phyloP scores from a whole-genome alignment of 2,329 filamentous ascomycete genomes.

The Mycosphaerelloides madeirae region DNA sequence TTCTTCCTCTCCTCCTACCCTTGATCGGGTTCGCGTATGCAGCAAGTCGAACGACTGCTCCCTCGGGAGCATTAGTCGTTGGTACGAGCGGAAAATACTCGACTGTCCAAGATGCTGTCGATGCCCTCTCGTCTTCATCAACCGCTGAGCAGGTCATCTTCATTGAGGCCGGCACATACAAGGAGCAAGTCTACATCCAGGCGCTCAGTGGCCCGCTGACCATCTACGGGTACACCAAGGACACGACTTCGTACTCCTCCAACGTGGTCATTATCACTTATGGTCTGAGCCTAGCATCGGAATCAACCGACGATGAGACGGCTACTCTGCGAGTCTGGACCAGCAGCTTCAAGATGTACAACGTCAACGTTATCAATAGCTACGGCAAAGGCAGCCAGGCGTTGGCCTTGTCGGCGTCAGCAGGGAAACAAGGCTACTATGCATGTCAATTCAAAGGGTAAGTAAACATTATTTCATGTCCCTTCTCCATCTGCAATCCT shows the following conservation, averaged over 20 bases:
- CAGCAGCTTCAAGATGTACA: slow-evolving; percentile 56
- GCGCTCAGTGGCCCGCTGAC: slow-evolving; percentile 47
- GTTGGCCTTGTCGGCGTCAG: slow-evolving; percentile 51
- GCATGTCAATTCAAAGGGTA: slow-evolving; percentile 52
- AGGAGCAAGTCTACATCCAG: slow-evolving; percentile 55
- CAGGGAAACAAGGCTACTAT: slow-evolving; percentile 53
- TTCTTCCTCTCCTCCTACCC: not conserved
- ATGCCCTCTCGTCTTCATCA: slow-evolving; percentile 52
- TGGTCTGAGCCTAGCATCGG: slow-evolving; percentile 43
- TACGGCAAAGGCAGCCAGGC: slow-evolving; percentile 49
- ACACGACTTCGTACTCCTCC: slow-evolving; percentile 47
- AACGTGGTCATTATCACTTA: slow-evolving; percentile 57
- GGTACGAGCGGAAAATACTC: slow-evolving; percentile 38
- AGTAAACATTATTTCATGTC: not conserved
- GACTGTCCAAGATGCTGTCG: slow-evolving; percentile 54
- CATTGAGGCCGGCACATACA: slow-evolving; percentile 57
- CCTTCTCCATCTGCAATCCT: not conserved
- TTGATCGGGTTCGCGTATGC: not conserved
- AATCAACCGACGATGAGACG: slow-evolving; percentile 52
- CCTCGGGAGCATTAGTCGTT: slow-evolving; percentile 39
- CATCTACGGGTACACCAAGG: slow-evolving; percentile 56
- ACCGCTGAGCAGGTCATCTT: slow-evolving; percentile 56
- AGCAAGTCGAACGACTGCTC: slow-evolving; percentile 1
- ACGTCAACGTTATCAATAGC: slow-evolving; percentile 54
- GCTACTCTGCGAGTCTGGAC: slow-evolving; percentile 48